A percentile compares a stretch with the other conserved stretches of the same genome.
Conservation (phyloP, 345 rosid genomes). For the Raphanus sativus region DNA sequence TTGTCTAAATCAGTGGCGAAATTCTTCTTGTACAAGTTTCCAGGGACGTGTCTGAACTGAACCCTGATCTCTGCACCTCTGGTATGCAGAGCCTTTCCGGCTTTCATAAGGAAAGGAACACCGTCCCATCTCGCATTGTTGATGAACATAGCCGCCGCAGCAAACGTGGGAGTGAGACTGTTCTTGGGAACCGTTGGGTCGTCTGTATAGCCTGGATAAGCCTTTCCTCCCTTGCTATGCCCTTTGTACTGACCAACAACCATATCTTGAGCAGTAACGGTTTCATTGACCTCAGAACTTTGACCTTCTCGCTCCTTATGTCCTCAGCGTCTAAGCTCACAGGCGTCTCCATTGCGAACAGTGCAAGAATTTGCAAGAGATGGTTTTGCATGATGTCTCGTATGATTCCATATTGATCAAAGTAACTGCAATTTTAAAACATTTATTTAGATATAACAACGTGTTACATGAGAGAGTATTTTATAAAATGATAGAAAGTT, state of each 20-base stretch:
- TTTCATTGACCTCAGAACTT: conserved; percentile 87
- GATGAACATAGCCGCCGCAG: conserved; percentile 82
- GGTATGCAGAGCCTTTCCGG: conserved; percentile 87
- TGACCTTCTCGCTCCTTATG: conserved; percentile 90
- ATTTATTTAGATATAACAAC: background rate
- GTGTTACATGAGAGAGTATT: background rate
- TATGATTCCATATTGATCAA: conserved; percentile 86
- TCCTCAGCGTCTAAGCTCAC: conserved; percentile 97
- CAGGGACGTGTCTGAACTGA: conserved; percentile 89
- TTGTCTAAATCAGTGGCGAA: conserved; percentile 74
- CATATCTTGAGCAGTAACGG: conserved; percentile 75
- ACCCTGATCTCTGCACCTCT: conserved; percentile 87
- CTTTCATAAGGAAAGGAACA: conserved; percentile 93
- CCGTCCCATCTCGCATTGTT: conserved; percentile 97
- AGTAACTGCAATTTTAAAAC: conserved; percentile 48
- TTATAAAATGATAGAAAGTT: background rate
- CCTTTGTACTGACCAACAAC: conserved; percentile 87
- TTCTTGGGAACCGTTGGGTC: conserved; percentile 71
- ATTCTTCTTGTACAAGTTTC: conserved; percentile 73
- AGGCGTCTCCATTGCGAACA: conserved; percentile 98
- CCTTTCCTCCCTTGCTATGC: conserved; percentile 58
- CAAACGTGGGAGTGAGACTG: conserved; percentile 37
- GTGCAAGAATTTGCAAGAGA: conserved; percentile 84
- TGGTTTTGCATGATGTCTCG: conserved; percentile 95
- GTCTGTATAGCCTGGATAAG: conserved; percentile 67